Evolutionary conservation across 2,329 filamentous ascomycete species (phyloP).

Genomic region (Alternaria solani): DNA sequence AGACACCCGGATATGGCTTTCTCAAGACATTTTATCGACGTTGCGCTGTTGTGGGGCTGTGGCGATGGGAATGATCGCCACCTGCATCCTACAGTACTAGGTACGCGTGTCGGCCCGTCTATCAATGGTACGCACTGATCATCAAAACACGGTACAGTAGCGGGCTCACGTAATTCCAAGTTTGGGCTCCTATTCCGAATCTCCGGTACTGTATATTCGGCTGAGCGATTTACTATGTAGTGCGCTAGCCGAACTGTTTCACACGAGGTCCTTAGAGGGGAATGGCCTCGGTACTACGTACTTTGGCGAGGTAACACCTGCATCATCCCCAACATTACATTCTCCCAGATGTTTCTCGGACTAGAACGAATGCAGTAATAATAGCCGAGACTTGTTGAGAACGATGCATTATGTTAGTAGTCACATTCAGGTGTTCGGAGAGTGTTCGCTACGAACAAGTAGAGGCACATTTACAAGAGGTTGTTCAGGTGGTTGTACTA

Average conservation of each 20-base stretch:
- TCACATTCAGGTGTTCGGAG: too few species aligned
- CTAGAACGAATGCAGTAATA: not conserved
- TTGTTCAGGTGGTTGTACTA: too few species aligned
- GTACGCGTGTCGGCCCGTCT: not conserved
- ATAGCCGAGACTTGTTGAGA: not conserved
- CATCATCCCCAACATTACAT: not conserved
- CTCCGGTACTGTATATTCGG: not conserved
- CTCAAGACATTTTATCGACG: not conserved
- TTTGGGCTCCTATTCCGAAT: not conserved
- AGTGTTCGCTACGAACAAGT: too few species aligned
- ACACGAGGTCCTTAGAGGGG: not conserved
- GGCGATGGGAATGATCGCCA: not conserved
- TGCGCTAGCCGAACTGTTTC: not conserved
- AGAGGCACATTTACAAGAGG: too few species aligned
- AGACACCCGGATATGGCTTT: not conserved
- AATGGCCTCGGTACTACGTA: not conserved
- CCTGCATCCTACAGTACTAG: not conserved
- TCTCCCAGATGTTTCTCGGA: not conserved
- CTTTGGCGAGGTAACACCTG: not conserved
- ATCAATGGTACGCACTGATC: not conserved
- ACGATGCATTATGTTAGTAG: too few species aligned
- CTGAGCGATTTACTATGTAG: not conserved
- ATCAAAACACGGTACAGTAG: not conserved
- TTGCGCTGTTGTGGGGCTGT: not conserved
- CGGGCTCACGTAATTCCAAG: not conserved